phyloP scores from a whole-genome alignment of 306 rosid genomes.

The Ormosia emarginata region DNA sequence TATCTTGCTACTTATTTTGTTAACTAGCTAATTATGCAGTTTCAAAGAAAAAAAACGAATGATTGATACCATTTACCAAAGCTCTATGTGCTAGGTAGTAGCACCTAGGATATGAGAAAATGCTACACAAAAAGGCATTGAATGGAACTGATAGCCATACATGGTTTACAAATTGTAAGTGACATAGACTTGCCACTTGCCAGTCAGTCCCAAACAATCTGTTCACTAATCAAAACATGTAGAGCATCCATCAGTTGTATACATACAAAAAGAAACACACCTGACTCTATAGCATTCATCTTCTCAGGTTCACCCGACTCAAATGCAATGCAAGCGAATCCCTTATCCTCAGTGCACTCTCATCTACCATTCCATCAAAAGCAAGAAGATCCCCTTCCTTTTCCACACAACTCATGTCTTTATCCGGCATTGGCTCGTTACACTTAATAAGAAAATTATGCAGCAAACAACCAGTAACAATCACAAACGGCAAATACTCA shows the following conservation, averaged over 20 bases:
- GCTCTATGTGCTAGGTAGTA: not conserved
- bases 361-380: constrained; percentile 49
- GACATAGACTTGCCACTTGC: not conserved
- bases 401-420: constrained; percentile 13
- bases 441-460: constrained; percentile 75
- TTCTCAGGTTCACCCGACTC: constrained; percentile 52
- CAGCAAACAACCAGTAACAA: constrained; percentile 69
- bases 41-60: not conserved
- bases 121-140: not conserved
- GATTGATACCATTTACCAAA: not conserved
- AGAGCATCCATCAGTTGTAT: not conserved
- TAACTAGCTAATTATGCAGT: not conserved
- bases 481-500: constrained; percentile 65
- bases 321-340: constrained; percentile 68
- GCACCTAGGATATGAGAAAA: not conserved
- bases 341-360: constrained; percentile 58
- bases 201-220: constrained; percentile 2
- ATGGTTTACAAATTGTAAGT: not conserved
- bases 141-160: not conserved
- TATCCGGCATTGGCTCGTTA: constrained; percentile 40
- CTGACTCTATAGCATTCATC: constrained; percentile 32
- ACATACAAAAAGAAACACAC: not conserved
- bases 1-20: not conserved
- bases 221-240: not conserved
- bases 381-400: constrained; percentile 37